These are phyloP conservation scores for Saprolegnia diclina DNA, from an alignment of 352 stramenopile species.

Conservation along the genomic window DNA sequence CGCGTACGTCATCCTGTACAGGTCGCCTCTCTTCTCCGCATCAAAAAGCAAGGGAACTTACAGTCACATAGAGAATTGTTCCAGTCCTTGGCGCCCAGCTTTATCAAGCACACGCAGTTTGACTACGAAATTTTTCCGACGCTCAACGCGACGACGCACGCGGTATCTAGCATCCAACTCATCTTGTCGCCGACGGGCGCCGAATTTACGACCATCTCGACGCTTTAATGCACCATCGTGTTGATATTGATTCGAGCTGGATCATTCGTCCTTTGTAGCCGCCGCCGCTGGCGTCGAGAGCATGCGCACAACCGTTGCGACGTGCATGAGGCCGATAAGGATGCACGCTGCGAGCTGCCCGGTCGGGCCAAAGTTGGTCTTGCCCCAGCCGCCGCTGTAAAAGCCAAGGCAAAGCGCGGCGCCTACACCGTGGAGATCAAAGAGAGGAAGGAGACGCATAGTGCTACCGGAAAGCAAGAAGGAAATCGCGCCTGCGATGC, in stretches of 20 bases:
- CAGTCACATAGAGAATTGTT: slow-evolving; percentile 20
- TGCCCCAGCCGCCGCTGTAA: slow-evolving; percentile 26
- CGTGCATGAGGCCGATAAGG: slow-evolving; percentile 8
- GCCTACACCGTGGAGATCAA: slow-evolving; percentile 1
- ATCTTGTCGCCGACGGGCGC: slow-evolving; percentile 10
- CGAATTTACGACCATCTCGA: not conserved
- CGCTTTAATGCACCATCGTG: not conserved
- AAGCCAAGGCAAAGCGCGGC: slow-evolving; percentile 9
- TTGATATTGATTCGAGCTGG: not conserved
- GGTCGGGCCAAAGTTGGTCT: slow-evolving; percentile 3
- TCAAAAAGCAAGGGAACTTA: too few species aligned
- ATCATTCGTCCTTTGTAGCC: not conserved
- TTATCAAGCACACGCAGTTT: slow-evolving; percentile 22
- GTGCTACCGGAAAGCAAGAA: slow-evolving; percentile 16
- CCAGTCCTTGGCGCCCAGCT: slow-evolving; percentile 16
- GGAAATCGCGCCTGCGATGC: slow-evolving; percentile 2
- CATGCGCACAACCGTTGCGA: not conserved
- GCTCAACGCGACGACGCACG: slow-evolving; percentile 21
- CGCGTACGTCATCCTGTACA: slow-evolving; percentile 15
- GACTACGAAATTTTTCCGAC: slow-evolving; percentile 24
- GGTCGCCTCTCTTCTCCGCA: not conserved
- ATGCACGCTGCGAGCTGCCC: slow-evolving; percentile 5
- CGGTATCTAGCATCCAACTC: slow-evolving; percentile 22
- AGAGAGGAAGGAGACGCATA: not conserved
- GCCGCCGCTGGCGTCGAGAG: not conserved